Evolutionary conservation across 352 stramenopile genomes (phyloP), one percentile per base, ranked within the genome.

Genomic region (Lagenidium sp.): DNA sequence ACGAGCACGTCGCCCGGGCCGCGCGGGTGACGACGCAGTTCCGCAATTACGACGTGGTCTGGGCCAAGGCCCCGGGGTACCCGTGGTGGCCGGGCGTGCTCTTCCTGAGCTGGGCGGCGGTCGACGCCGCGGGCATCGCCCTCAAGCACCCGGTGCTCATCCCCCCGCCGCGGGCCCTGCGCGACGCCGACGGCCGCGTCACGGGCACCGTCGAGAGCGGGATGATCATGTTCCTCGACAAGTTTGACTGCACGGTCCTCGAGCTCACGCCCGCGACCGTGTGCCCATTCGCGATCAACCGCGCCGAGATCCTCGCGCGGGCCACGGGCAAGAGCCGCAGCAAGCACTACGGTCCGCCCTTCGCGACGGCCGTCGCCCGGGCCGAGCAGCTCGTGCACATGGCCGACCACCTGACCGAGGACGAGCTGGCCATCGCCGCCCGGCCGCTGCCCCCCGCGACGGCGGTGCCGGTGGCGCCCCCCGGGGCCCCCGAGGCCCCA

Each of bases 11-110:
- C n/a, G 25, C 45, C 5, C 47, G 63, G 18, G 50, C 75, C n/a
- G 25, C 45, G 4, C 47, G 63, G 18, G 64, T 86, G 22, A 47
- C 79, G 29, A 63, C 76, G 50, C 32, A 69, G 24, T 87, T 85
- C 56, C 63, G 65, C 23, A 68, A 84, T 46, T 78, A 75, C 36
- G 76, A 89, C 48, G 53, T 93, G 11, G 81, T 93, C 4, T 93
- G 81, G 81, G 61, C 68, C 32, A 85, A 86, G 47, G 65, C 87
- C 26, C 25, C 40, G 4, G 59, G 65, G 11, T 93, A 66, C 39
- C 77, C 81, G 53, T 90, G 74, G 73, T 93, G 81, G 81, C 81
- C 81, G 2, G 73, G 58, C 28, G 57, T 93, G 40, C 42, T 93
- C 18, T 93, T 93, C 50, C 56, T 64, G 46, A 68, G 52, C 42